Evolutionary conservation across 305 asterid species (phyloP), one percentile per base, ranked within the genome.

Genomic region (Striga hermonthica): DNA sequence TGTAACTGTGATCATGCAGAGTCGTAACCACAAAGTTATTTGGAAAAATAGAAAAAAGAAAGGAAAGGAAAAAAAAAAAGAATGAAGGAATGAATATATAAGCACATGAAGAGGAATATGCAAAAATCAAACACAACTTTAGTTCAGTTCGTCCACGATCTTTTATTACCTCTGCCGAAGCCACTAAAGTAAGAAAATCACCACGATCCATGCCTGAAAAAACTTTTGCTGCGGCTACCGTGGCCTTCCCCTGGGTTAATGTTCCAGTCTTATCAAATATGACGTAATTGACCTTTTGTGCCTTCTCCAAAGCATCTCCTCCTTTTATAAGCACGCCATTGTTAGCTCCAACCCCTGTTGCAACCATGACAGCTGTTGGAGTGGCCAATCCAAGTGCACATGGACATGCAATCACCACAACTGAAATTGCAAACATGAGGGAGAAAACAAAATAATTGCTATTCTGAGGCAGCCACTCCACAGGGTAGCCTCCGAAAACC

Each of bases 331-430:
- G 92, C 74, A 94, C 99, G 28, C 99, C 97, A 69, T 94, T 91
- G 77, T 83, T 84, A 70, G 99, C 99, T 71, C 99, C 99, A 75
- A 94, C 98, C 16, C 99, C 99, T 10, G 99, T 90, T 57, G 97
- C 96, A 50, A 94, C 99, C 99, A 94, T 94, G 69, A 94, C 95
- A 73, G 99, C 99, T 4, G 99, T 94, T 72, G 99, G 99, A 71
- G 98, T 94, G 62, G 99, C 99, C 84, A 94, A 79, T 15, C 99
- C 99, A 84, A 94, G 98, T 62, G 99, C 99, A 68, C 99, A 94
- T 35, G 99, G 98, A 48, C 98, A 94, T 74, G 99, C 95, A 74
- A 94, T 84, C 74, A 94, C 99, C 16, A 94, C 88, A 64, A 88
- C 96, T 45, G 99, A 85, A 81, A 90, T 90, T 49, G 99, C 80